Evolutionary conservation across 2,329 filamentous ascomycete species (phyloP).

Genomic region (Talaromyces sp.): DNA sequence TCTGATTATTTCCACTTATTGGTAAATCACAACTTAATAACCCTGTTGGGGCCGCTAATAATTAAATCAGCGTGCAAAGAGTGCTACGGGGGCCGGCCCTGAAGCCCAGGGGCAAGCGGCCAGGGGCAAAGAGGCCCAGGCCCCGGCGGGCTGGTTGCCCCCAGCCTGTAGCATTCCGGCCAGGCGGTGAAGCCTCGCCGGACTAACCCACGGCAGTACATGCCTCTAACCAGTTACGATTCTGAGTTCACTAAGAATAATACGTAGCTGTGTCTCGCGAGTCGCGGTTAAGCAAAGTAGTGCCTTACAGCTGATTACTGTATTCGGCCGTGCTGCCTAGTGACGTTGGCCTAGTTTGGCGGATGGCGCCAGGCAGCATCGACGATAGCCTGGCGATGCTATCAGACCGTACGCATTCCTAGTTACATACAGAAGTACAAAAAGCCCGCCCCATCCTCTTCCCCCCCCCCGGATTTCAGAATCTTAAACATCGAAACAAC

Average conservation of each 20-base stretch:
- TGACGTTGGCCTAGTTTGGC: neutral
- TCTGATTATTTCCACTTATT: neutral
- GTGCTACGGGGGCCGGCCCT: neutral
- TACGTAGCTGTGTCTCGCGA: neutral
- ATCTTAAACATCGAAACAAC: neutral
- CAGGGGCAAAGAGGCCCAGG: neutral
- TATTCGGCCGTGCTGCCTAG: neutral
- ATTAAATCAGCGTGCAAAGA: neutral
- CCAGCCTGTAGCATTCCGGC: neutral
- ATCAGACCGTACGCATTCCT: neutral
- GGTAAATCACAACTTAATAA: neutral
- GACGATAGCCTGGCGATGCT: neutral
- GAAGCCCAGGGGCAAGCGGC: neutral
- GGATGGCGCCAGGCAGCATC: constrained; percentile 1
- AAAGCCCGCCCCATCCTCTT: neutral
- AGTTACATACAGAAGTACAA: neutral
- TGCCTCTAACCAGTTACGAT: neutral
- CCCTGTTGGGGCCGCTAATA: neutral
- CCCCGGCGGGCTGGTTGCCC: neutral
- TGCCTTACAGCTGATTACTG: neutral
- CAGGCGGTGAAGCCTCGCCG: neutral
- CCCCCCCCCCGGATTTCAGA: neutral
- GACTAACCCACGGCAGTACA: neutral
- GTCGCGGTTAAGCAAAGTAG: neutral
- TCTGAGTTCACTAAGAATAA: neutral